Base-by-base conservation (phyloP, 495 filamentous ascomycete species). In the Lepidopterella palustris region DNA sequence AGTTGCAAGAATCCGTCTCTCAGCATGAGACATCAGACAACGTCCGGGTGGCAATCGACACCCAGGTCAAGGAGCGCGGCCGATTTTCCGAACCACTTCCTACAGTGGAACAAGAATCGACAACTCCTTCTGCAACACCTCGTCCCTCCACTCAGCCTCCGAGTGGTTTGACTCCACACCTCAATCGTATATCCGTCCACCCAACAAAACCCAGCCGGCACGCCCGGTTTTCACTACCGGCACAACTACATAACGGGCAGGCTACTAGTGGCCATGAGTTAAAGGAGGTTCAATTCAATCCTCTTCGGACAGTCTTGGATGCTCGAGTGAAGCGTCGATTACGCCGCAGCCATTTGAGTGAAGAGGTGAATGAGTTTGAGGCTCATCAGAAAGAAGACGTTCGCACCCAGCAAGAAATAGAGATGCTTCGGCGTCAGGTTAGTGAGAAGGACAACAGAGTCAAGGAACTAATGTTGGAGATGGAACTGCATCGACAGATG, bases 281-380 rank as follows among this genome's bases (percentile, higher is more conserved):
- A 10, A 45, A 45, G 23, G 78, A 79, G 60, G 25, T 86, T 0
- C 83, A 87, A 59, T 88, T 89, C 60, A 79, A 80, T 2, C 85
- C 88, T 0, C 73, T 91, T 28, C 77, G 82, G n/a, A 82, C 88
- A 25, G 79, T 87, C 4, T 70, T 92, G 23, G 86, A 90, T 64
- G 76, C 77, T 23, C 81, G 89, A n/a, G 79, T 82, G n/a, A 83
- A 85, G 68, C 82, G 88, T 23, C 80, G 87, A 45, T 78, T 91
- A 24, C 78, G 82, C 13, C 82, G 88, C 21, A 84, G 84, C 60
- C 83, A 87, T 26, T 71, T 93, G 32, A 89, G 86, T 62, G 83
- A 90, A 66, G 87, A 91, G 69, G 80, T 88, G 60, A 90, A 87
- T 70, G 72, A 70, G 20, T 83, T 89, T 42, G 70, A 69, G 23